Percentiles rank a stretch among this genome's conserved stretches.
Evolutionary conservation across 352 stramenopile species (phyloP).

Genomic region (Chrysophaeum taylorii): DNA sequence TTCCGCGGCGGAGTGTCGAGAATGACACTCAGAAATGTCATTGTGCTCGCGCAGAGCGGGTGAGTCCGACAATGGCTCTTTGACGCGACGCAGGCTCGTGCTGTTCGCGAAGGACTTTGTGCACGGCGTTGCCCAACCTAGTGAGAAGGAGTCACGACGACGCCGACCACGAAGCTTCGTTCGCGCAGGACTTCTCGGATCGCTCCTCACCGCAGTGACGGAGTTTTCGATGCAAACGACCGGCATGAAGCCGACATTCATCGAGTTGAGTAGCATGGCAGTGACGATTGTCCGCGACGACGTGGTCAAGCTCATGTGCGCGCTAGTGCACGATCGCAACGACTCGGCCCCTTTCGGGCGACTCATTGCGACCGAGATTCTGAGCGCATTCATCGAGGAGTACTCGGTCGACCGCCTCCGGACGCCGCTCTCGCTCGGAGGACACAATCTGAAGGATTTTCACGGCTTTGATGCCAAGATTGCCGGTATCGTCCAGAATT

Average conservation of each 20-base stretch:
- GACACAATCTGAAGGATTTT: constrained; percentile 7
- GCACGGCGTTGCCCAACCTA: neutral
- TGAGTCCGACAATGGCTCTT: too few relatives aligned
- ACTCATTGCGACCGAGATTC: constrained; percentile 5
- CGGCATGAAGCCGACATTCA: constrained; percentile 1
- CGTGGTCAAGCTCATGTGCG: neutral
- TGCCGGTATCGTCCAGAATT: neutral
- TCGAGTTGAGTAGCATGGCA: neutral
- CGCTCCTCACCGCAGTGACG: constrained; percentile 9
- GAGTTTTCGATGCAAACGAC: constrained; percentile 11
- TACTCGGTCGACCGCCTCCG: neutral
- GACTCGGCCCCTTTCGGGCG: neutral
- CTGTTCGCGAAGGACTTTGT: constrained; percentile 9
- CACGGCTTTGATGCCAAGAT: neutral
- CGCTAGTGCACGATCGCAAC: constrained; percentile 4
- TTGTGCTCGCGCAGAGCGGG: neutral
- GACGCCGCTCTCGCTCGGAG: neutral
- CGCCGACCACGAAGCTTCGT: too few relatives aligned
- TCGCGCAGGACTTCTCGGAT: constrained; percentile 1
- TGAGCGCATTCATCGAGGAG: constrained; percentile 9
- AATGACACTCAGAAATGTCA: constrained; percentile 7
- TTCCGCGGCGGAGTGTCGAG: too few relatives aligned
- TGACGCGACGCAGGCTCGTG: too few relatives aligned
- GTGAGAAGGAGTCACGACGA: too few relatives aligned
- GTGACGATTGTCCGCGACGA: constrained; percentile 6